Conservation (phyloP, 2,329 filamentous ascomycete species). For the Fusarium mangiferae region DNA sequence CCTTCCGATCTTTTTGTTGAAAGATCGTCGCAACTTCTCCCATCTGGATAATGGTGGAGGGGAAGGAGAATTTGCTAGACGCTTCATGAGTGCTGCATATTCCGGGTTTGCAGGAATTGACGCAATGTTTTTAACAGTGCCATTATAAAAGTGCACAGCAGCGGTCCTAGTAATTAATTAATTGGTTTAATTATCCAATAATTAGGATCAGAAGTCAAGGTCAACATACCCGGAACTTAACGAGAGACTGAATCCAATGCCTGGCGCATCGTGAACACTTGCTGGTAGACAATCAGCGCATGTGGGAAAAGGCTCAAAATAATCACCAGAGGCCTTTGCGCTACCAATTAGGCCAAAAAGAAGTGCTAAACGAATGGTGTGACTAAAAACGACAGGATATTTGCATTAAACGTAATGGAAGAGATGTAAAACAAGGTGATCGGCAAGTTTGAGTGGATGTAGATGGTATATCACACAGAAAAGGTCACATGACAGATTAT, state of each 20-base stretch:
- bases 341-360: not conserved
- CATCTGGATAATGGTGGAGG: not conserved
- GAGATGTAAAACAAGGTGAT: not conserved
- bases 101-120: not conserved
- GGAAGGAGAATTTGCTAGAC: not conserved
- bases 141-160: not conserved
- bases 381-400: not conserved
- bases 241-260: not conserved
- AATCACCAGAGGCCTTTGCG: not conserved
- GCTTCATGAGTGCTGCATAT: constrained; percentile 13
- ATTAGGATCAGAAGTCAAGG: not conserved
- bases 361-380: not conserved
- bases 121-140: not conserved
- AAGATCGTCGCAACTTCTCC: not conserved
- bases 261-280: not conserved
- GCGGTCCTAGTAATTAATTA: accelerated
- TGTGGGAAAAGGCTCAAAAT: not conserved
- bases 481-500: not conserved
- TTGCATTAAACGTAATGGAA: accelerated
- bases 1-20: constrained; percentile 15
- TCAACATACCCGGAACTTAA: not conserved
- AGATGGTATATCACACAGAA: not conserved
- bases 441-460: accelerated
- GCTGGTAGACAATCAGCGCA: not conserved
- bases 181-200: not conserved